A percentile compares a stretch with the other conserved stretches of the same genome.
phyloP scores from a whole-genome alignment of 208 protist genomes.

The Acanthamoeba sp. region DNA sequence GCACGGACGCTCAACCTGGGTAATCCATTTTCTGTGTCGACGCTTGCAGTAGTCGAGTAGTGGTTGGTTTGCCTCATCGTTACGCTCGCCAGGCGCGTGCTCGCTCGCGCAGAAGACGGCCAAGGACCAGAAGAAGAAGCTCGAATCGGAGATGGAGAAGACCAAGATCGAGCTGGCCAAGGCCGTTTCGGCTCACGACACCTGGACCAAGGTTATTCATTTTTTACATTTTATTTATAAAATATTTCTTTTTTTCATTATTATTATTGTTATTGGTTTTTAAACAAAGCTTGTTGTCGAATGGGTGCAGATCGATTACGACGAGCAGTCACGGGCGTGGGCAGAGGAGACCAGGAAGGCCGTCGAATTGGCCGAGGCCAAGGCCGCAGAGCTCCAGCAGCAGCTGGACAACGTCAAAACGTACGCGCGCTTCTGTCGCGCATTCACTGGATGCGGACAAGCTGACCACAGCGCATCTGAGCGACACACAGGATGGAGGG shows the following conservation, averaged over 20 bases:
- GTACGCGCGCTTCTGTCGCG: neutral
- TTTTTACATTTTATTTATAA: neutral
- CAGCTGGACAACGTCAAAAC: neutral
- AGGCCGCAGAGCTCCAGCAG: neutral
- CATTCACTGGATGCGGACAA: neutral
- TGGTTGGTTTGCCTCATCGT: neutral
- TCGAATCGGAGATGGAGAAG: constrained; percentile 40
- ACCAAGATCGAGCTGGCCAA: constrained; percentile 2
- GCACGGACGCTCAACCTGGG: constrained; percentile 73
- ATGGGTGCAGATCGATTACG: constrained; percentile 14
- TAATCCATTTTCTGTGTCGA: neutral
- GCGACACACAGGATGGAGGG: neutral
- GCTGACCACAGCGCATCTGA: neutral
- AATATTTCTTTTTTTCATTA: neutral
- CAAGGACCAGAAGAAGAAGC: constrained; percentile 78
- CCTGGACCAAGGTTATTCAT: constrained; percentile 68
- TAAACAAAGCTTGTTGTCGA: too few species aligned
- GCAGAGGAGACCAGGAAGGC: constrained; percentile 42
- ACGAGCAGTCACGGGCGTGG: constrained; percentile 36
- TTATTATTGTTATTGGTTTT: neutral
- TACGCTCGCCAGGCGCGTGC: constrained; percentile 49
- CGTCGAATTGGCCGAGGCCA: neutral
- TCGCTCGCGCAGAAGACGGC: constrained; percentile 75
- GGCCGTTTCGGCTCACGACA: constrained; percentile 33
- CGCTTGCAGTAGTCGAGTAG: neutral